Evolutionary conservation across 2,329 filamentous ascomycete genomes (phyloP).

Genomic region (Fusarium sp.): DNA sequence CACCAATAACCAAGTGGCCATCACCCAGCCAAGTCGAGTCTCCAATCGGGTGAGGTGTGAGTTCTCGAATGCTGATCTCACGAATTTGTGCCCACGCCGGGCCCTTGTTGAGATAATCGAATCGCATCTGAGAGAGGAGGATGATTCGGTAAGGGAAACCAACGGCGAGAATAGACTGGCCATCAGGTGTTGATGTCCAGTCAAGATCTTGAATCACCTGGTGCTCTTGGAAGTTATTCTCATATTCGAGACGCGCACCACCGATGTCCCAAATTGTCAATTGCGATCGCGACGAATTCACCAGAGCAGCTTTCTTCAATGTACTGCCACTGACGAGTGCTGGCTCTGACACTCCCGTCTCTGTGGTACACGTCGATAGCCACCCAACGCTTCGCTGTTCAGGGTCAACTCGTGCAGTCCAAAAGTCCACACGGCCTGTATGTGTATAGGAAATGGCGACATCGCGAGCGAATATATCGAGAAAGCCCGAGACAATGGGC

Average conservation of each 20-base stretch:
- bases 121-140: slow-evolving; percentile 86
- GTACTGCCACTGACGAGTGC: slow-evolving; percentile 87
- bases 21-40: slow-evolving; percentile 92
- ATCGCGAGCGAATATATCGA: slow-evolving; percentile 88
- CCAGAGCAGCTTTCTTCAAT: slow-evolving; percentile 86
- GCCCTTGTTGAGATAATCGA: slow-evolving; percentile 88
- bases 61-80: slow-evolving; percentile 82
- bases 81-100: slow-evolving; percentile 90
- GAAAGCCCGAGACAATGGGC: slow-evolving; percentile 78
- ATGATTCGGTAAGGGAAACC: slow-evolving; percentile 89
- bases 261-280: slow-evolving; percentile 93
- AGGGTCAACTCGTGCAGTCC: slow-evolving; percentile 81
- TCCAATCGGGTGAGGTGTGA: slow-evolving; percentile 90
- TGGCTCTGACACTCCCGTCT: slow-evolving; percentile 79
- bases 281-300: slow-evolving; percentile 77
- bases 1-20: slow-evolving; percentile 86
- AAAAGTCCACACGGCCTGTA: slow-evolving; percentile 80
- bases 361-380: slow-evolving; percentile 83
- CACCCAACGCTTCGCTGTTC: slow-evolving; percentile 75
- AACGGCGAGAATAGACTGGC: slow-evolving; percentile 90
- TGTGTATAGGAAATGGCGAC: slow-evolving; percentile 87
- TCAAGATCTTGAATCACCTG: slow-evolving; percentile 88
- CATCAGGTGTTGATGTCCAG: slow-evolving; percentile 92
- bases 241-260: slow-evolving; percentile 83
- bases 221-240: slow-evolving; percentile 77